Conservation (phyloP, 306 rosid genomes). For the Lablab purpureus region DNA sequence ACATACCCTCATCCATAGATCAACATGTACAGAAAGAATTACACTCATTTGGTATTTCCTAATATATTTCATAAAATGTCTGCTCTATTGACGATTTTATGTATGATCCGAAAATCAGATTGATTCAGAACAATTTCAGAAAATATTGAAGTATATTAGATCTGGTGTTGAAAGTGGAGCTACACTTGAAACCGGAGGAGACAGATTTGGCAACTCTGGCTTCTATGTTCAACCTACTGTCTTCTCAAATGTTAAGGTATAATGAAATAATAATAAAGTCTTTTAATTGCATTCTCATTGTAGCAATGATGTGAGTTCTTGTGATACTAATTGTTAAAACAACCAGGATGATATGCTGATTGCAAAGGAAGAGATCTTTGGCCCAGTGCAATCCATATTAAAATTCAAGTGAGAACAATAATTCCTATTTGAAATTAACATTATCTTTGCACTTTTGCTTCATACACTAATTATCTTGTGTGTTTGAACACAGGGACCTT, state of each 20-base stretch:
- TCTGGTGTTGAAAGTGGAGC: conserved; percentile 78
- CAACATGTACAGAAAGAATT: conserved; percentile 16
- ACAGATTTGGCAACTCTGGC: conserved; percentile 66
- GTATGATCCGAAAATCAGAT: conserved; percentile 53
- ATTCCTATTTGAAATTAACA: neutral
- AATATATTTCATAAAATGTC: neutral
- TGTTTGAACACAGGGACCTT: conserved; percentile 52
- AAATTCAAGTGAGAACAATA: conserved; percentile 67
- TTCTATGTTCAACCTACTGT: conserved; percentile 80
- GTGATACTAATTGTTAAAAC: conserved; percentile 14
- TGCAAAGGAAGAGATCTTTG: conserved; percentile 83
- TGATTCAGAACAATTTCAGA: conserved; percentile 71
- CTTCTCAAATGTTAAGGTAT: conserved; percentile 72
- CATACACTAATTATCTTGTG: neutral
- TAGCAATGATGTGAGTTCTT: conserved; percentile 3
- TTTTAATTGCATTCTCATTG: conserved; percentile 9
- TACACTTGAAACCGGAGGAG: conserved; percentile 76
- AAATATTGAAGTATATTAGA: conserved; percentile 69
- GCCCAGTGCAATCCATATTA: conserved; percentile 81
- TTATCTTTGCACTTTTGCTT: neutral
- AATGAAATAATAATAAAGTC: neutral
- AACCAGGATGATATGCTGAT: conserved; percentile 77
- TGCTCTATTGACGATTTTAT: conserved; percentile 9
- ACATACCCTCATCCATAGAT: conserved; percentile 1
- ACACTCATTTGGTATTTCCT: conserved; percentile 2